Evolutionary conservation across 305 asterid species (phyloP), one percentile per base, ranked within the genome.

Genomic region (Fraxinus velutina): DNA sequence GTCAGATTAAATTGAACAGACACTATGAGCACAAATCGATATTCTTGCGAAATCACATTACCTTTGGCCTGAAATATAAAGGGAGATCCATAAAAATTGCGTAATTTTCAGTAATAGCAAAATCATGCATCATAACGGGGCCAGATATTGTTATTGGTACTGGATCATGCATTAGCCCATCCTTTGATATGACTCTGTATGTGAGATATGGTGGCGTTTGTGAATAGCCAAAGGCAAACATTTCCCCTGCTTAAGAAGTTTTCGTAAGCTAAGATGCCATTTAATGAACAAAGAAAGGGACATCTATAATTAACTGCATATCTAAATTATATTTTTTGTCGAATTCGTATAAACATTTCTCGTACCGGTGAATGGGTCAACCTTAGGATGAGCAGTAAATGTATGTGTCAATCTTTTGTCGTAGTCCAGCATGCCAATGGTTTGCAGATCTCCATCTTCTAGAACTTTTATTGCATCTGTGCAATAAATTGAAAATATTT

Each of bases 311-410:
- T 37, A 74, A 6, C 60, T 17, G 57, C 39, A 74, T 73, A 44
- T 12, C 2, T 34, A n/a, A n/a, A 57, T 6, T 6, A 15, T 30
- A 34, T 24, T 57, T 74, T 17, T 78, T 13, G 6, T 22, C 64
- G 0, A 13, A 42, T 81, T 73, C 21, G 22, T 32, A 32, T 13
- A 47, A 76, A 73, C 32, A 79, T 64, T 50, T 77, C 82, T 79
- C 86, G 83, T 89, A 96, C 99, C 99, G 37, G 98, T 96, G 78
- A 94, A 19, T 3, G 98, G 97, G 81, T 96, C 98, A 82, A 96
- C 95, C 86, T 96, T 96, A 15, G 99, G 99, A 89, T 96, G 99
- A 85, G 99, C 98, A 82, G 97, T 94, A 80, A 96, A 94, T 76
- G 97, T 73, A 89, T 94, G 99, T 1, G 90, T 15, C 87, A 96